Evolutionary conservation across 2,329 filamentous ascomycete genomes (phyloP), one percentile per base, ranked within the genome.

Genomic region (Fusarium euwallaceae): DNA sequence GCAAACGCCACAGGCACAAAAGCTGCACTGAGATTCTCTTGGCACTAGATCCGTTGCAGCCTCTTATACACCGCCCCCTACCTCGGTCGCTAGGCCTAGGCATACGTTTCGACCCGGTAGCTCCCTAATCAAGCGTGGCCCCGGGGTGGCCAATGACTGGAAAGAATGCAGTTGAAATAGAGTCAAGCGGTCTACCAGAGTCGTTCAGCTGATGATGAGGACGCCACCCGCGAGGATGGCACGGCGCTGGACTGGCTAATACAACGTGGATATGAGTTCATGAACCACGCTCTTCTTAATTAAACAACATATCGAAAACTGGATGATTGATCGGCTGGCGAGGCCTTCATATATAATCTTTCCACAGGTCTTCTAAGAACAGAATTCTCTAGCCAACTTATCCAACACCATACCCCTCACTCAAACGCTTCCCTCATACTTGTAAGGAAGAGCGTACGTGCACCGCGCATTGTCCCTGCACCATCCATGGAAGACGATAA

Each of bases 401-500:
- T 22, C 7, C 34, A 6, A 58, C 6, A 8, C 16, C 14, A 22
- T 12, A 27, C 10, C 20, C 55, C 20, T 14, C 8, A 22, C 14
- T 39, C 11, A 55, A 32, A 34, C 51, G 6, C 27, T 32, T 55
- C 51, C 51, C 27, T 55, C 27, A 55, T 20, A 55, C 17, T 34
- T 55, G 17, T 55, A 55, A 16, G 27, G 39, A 2, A 67, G 20
- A 0, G 39, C 43, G 22, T 71, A 71, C 62, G 70, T 71, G 20
- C 69, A 71, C 0, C 69, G 56, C 10, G 41, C 34, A 0, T 34
- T 45, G 5, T 70, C 17, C 6, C 64, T 64, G 3, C 69, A 71
- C 67, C 67, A 71, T 9, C 69, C 69, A 16, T 71, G 69, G 9
- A 71, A 71, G 1, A 71, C 62, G 27, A 71, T 17, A 0, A 41